Conservation (phyloP, 441 rosid genomes). For the Pelargonium fulgidum region DNA sequence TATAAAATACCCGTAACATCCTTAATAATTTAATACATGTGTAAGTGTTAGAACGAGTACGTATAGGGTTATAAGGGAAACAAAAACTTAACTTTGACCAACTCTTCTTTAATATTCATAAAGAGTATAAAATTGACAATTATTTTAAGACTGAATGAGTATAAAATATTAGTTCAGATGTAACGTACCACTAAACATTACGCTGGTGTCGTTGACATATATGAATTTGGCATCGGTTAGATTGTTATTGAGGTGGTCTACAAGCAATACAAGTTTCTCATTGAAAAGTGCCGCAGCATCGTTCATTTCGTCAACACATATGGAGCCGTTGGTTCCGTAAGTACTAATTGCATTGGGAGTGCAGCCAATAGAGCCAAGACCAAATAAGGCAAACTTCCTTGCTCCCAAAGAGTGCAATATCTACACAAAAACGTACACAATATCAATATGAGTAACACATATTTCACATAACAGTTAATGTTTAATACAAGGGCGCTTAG, state of each 20-base stretch:
- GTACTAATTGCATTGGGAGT: constrained; percentile 6
- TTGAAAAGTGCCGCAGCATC: constrained; percentile 17
- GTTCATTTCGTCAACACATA: constrained; percentile 15
- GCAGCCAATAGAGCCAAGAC: constrained; percentile 24
- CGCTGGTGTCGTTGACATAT: not conserved
- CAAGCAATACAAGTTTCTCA: constrained; percentile 15
- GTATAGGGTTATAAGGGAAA: too few species aligned
- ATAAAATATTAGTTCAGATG: not conserved
- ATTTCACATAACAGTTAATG: too few species aligned
- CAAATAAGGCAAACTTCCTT: constrained; percentile 27
- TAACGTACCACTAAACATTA: not conserved
- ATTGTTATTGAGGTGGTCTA: constrained; percentile 16
- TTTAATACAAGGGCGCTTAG: too few species aligned
- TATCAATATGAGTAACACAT: too few species aligned
- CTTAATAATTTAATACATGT: too few species aligned
- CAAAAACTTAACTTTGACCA: too few species aligned
- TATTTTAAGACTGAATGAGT: too few species aligned
- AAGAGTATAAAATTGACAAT: too few species aligned
- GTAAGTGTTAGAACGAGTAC: too few species aligned
- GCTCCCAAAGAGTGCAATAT: constrained; percentile 23
- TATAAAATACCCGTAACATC: too few species aligned
- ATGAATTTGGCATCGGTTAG: constrained; percentile 20
- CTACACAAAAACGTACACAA: too few species aligned
- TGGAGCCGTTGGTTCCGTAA: not conserved
- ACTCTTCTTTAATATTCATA: too few species aligned